Evolutionary conservation across 306 rosid species (phyloP), one percentile per base, ranked within the genome.

Genomic region (Pyrus communis): DNA sequence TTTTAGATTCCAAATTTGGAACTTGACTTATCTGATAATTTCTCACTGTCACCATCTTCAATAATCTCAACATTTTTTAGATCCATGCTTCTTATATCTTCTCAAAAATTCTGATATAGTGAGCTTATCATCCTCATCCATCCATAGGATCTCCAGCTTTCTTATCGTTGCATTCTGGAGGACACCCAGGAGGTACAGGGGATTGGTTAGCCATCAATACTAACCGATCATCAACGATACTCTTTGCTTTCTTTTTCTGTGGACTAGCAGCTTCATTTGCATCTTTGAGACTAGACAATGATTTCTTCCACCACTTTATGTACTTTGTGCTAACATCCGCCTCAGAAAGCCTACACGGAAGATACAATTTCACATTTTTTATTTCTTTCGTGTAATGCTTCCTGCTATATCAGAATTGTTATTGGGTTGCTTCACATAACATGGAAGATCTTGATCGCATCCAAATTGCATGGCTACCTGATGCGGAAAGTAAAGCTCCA

Each of bases 381-480:
- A 80, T 17, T 3, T 77, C 60, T 43, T 81, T 85, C 46, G 35
- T 28, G 73, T 75, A 85, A 61, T 75, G 67, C 23, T 42, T 71
- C 92, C 88, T 30, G 85, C 84, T 52, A 75, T 13, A 25, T n/a
- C 63, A 45, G 46, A 51, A 70, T 42, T 76, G 46, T 62, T 9
- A 23, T 71, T 60, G 14, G 28, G 11, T 18, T 19, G 28, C 30
- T 75, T 23, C 52, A 38, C 70, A 31, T 46, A 68, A 38, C 71
- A 78, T 0, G 87, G 91, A 65, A 89, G 65, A 73, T 89, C 91
- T 69, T 89, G 90, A 79, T 89, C 89, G 76, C 81, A 75, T 61
- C 93, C 88, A 65, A 88, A 33, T 33, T 33, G 38, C 38, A 33
- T 33, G 38, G 38, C 38, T 33, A 33, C 38, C 38, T 7, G 51